phyloP scores from a whole-genome alignment of 2,329 filamentous ascomycete genomes.

The Scytalidium lignicola region DNA sequence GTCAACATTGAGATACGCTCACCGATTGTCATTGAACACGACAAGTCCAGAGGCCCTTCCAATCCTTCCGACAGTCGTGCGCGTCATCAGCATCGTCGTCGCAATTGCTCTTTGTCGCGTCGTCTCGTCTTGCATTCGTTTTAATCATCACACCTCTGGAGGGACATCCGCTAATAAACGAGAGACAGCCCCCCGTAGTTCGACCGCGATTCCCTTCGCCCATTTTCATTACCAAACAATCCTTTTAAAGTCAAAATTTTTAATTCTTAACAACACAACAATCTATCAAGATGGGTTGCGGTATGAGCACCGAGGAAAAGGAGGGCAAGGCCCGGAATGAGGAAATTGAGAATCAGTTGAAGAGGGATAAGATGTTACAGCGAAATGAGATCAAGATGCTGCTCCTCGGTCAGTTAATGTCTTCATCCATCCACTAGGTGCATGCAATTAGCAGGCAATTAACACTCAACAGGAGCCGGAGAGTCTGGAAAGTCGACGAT shows the following conservation, averaged over 20 bases:
- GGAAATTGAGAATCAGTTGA: slow-evolving; percentile 99
- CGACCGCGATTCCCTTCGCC: background rate
- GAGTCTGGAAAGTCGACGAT: slow-evolving; percentile 96
- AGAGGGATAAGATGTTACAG: slow-evolving; percentile 97
- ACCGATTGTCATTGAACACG: background rate
- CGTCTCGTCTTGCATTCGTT: background rate
- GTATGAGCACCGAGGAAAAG: slow-evolving; percentile 99
- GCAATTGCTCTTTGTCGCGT: background rate
- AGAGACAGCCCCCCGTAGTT: background rate
- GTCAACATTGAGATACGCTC: background rate
- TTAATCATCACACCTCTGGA: background rate
- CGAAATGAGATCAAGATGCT: slow-evolving; percentile 99
- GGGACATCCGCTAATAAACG: background rate
- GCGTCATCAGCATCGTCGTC: background rate
- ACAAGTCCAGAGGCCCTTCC: background rate
- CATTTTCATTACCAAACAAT: background rate
- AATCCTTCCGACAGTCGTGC: background rate
- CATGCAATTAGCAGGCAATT: slow-evolving; percentile 4
- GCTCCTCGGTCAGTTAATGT: slow-evolving; percentile 70
- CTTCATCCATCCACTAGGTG: background rate
- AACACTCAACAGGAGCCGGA: slow-evolving; percentile 55
- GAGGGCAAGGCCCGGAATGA: slow-evolving; percentile 99
- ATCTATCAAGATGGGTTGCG: slow-evolving; percentile 87
- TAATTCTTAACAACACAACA: slow-evolving; percentile 4
- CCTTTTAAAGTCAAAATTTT: background rate